Percentiles rank a stretch among this genome's conserved stretches.
phyloP scores from a whole-genome alignment of 441 rosid genomes.

The Aleurites moluccanus region DNA sequence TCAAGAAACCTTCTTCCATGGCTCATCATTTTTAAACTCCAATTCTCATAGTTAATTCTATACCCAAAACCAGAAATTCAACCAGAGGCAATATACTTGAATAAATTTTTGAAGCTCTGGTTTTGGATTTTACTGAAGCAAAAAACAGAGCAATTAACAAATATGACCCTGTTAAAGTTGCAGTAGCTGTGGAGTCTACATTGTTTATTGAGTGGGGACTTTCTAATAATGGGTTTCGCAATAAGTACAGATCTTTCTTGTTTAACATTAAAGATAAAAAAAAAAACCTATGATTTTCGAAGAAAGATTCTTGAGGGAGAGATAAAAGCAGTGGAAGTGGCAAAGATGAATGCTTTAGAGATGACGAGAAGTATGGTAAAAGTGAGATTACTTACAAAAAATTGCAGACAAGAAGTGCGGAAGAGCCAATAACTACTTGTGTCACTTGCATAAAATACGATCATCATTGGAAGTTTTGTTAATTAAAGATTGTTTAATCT shows the following conservation, averaged over 20 bases:
- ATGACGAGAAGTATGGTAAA: slow-evolving; percentile 1
- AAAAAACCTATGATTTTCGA: neutral
- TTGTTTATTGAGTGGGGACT: neutral
- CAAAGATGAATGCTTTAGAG: neutral
- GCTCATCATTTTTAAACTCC: too few species aligned
- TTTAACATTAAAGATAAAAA: slow-evolving; percentile 8
- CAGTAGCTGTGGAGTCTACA: neutral
- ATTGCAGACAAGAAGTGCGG: neutral
- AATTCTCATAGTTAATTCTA: too few species aligned
- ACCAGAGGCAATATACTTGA: neutral
- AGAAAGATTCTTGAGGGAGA: neutral
- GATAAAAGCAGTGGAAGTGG: neutral
- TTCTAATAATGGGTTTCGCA: neutral
- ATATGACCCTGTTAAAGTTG: neutral
- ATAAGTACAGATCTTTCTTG: neutral
- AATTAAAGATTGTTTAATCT: too few species aligned
- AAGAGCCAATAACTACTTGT: neutral
- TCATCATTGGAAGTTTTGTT: neutral
- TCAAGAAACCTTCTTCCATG: too few species aligned
- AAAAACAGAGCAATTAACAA: too few species aligned
- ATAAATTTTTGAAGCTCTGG: neutral
- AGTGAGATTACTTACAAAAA: neutral
- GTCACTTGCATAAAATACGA: neutral
- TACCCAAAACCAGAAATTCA: too few species aligned
- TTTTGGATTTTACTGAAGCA: neutral